A percentile compares a stretch with the other conserved stretches of the same genome.
These are phyloP conservation scores for Trichoderma parareesei DNA, from an alignment of 495 filamentous ascomycete species.

Conservation along the genomic window DNA sequence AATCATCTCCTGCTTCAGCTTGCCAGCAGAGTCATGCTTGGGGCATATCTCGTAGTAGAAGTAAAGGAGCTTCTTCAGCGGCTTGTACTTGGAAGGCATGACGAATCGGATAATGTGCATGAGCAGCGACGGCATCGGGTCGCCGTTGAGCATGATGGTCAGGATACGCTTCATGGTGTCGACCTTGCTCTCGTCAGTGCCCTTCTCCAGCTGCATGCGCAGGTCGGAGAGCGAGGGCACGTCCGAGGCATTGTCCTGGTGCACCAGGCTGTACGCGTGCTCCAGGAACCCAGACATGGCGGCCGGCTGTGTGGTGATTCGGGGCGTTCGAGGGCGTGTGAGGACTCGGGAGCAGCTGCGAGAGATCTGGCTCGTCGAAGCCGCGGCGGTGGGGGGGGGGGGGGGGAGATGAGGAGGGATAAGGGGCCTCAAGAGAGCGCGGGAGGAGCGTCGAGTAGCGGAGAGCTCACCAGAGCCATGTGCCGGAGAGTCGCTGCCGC, in stretches of 20 bases:
- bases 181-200: slow-evolving; percentile 90
- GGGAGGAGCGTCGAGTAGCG: slow-evolving; percentile 6
- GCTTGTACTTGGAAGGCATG: slow-evolving; percentile 94
- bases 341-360: background rate
- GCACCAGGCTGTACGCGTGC: slow-evolving; percentile 87
- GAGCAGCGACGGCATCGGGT: slow-evolving; percentile 86
- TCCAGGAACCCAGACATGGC: slow-evolving; percentile 94
- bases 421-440: background rate
- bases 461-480: slow-evolving; percentile 10
- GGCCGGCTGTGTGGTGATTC: slow-evolving; percentile 19
- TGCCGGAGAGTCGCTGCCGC: background rate
- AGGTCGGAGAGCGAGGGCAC: slow-evolving; percentile 84
- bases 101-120: slow-evolving; percentile 99
- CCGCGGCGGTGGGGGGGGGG: background rate
- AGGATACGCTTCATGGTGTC: slow-evolving; percentile 98
- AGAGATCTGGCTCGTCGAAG: slow-evolving; percentile 1
- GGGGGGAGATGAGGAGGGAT: background rate
- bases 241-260: slow-evolving; percentile 90
- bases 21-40: slow-evolving; percentile 82
- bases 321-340: background rate
- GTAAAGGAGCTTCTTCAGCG: slow-evolving; percentile 96
- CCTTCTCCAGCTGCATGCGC: slow-evolving; percentile 92
- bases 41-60: slow-evolving; percentile 99
- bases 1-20: slow-evolving; percentile 99
- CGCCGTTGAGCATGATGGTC: slow-evolving; percentile 95